phyloP scores from a whole-genome alignment of 2,329 filamentous ascomycete species.

The Monosporascus sp. region DNA sequence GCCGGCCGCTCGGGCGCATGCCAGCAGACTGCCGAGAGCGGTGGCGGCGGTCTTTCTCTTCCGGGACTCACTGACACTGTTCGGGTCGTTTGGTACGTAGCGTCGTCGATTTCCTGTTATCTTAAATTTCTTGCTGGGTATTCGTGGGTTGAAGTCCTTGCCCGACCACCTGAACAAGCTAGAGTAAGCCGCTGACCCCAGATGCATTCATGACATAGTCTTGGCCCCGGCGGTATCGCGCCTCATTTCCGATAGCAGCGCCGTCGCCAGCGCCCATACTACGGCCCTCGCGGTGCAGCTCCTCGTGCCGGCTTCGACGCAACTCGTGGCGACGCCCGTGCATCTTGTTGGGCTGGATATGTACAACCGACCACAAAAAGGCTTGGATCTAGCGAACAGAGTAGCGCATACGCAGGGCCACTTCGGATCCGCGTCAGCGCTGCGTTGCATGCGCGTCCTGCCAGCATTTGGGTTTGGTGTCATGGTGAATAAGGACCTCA shows the following conservation, averaged over 20 bases:
- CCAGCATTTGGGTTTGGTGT: conserved; percentile 27
- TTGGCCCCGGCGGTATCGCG: conserved; percentile 22
- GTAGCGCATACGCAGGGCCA: conserved; percentile 17
- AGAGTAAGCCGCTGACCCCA: too few relatives aligned
- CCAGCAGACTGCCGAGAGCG: conserved; percentile 13
- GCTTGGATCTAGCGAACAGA: conserved; percentile 10
- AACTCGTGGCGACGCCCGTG: conserved; percentile 25
- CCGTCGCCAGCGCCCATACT: conserved; percentile 17
- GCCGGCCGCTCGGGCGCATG: conserved; percentile 1
- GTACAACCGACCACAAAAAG: conserved; percentile 9
- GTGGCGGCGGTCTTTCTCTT: conserved; percentile 22
- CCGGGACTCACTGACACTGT: conserved; percentile 27
- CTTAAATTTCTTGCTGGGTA: too few relatives aligned
- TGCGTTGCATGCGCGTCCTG: conserved; percentile 24
- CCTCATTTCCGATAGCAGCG: conserved; percentile 20
- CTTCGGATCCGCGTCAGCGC: conserved; percentile 20
- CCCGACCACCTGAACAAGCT: too few relatives aligned
- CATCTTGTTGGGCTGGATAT: conserved; percentile 24
- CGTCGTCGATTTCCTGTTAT: too few relatives aligned
- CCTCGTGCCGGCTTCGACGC: conserved; percentile 25
- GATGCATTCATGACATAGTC: background rate
- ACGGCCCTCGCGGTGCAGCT: conserved; percentile 24
- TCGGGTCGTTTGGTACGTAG: conserved; percentile 22
- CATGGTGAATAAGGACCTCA: background rate
- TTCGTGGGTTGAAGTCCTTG: too few relatives aligned